Evolutionary conservation across 805 yeast genomes (phyloP), one percentile per base, ranked within the genome.

Genomic region (Jamesozyma piceae): DNA sequence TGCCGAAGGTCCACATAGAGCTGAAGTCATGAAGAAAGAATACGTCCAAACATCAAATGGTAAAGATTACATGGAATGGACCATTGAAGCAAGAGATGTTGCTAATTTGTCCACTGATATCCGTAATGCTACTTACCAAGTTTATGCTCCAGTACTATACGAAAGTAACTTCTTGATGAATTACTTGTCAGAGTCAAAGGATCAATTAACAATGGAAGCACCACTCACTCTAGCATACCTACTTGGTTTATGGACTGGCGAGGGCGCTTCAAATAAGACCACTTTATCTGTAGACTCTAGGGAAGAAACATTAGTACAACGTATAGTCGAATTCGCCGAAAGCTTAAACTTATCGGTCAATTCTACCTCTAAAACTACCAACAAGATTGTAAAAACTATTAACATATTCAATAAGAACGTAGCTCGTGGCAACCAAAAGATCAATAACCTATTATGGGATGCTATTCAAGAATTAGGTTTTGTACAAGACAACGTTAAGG

Each of bases 21-120:
- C 28, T 11, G 10, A 24, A 24, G 11, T 24, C 10, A 24, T 24
- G 28, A 24, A 8, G 28, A 6, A 24, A 24, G 28, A 24, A 24
- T 11, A 8, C 6, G 11, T 11, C 6, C 10, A 24, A 24, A 8
- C 28, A 8, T 6, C 28, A 24, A 24, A 24, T 11, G 28, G 28
- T 11, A 24, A 24, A 6, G 28, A 24, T 11, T 24, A 24, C 28
- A 6, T 24, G 28, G 28, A 24, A 24, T 71, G 75, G 75, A 60
- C 59, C 35, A 44, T 67, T 38, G 71, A 68, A 54, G 73, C 71
- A 34, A 53, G 56, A 32, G 65, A 68, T 48, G 52, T 54, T 37
- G 38, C 48, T n/a, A 35, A 42, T 13, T 35, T 70, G 20, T 51
- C 50, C 21, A 26, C 37, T n/a, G 8, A 45, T 36, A 67, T 66